A percentile compares a stretch with the other conserved stretches of the same genome.
These are phyloP conservation scores for Hortaea werneckii DNA, from an alignment of 2,329 filamentous ascomycete genomes.

Conservation along the genomic window DNA sequence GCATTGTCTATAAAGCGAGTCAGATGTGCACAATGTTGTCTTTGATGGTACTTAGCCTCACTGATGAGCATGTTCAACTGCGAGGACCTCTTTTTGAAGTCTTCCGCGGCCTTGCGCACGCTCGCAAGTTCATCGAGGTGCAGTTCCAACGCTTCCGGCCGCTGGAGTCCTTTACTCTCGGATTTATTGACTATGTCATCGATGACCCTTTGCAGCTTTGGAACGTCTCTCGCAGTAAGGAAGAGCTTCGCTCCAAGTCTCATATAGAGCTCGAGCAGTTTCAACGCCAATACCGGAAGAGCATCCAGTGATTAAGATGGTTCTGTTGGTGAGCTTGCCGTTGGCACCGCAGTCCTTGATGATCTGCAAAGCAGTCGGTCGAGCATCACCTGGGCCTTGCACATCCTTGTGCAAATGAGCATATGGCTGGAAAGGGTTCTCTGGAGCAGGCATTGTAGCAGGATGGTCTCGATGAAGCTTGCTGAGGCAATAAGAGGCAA, in stretches of 20 bases:
- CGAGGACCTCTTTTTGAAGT: slow-evolving; percentile 3
- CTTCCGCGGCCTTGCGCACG: slow-evolving; percentile 25
- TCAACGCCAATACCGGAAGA: slow-evolving; percentile 38
- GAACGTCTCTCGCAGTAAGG: slow-evolving; percentile 33
- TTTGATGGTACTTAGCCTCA: not conserved
- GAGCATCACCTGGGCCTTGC: slow-evolving; percentile 19
- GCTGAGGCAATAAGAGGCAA: not conserved
- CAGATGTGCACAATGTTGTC: slow-evolving; percentile 9
- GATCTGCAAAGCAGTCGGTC: slow-evolving; percentile 18
- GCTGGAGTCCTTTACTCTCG: slow-evolving; percentile 9
- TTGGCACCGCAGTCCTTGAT: slow-evolving; percentile 19
- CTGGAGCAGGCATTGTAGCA: slow-evolving; percentile 14
- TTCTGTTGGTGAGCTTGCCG: slow-evolving; percentile 27
- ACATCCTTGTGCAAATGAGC: slow-evolving; percentile 11
- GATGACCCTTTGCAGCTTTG: slow-evolving; percentile 28
- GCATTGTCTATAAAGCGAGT: slow-evolving; percentile 16
- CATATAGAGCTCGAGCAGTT: slow-evolving; percentile 34
- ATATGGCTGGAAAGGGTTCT: slow-evolving; percentile 18
- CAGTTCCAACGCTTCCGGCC: slow-evolving; percentile 11
- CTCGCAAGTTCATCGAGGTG: slow-evolving; percentile 1
- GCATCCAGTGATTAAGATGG: slow-evolving; percentile 36
- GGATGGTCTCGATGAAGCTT: not conserved
- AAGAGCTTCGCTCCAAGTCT: slow-evolving; percentile 37
- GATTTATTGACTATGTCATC: slow-evolving; percentile 17
- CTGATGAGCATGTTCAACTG: slow-evolving; percentile 10